Base-by-base conservation (phyloP, 208 protist species). In the Crithidia expoeki region DNA sequence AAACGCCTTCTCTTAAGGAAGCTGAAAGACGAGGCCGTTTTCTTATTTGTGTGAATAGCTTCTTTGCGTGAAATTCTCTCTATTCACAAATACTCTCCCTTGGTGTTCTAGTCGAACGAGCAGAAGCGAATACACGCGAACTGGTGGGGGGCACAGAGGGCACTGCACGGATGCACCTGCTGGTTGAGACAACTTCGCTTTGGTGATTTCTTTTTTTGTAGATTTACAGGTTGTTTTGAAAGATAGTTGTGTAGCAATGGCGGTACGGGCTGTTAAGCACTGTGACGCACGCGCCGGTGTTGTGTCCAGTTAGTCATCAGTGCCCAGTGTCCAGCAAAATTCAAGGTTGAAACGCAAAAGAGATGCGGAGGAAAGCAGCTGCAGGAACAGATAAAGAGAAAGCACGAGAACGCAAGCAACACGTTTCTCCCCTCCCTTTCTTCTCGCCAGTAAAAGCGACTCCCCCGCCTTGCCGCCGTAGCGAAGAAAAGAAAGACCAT, bases 191-290 rank as follows among this genome's bases (percentile, higher is more conserved):
- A 32, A 27, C n/a, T n/a, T n/a, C n/a, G n/a, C n/a, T n/a, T 27
- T 27, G 36, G 5, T 28, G 2, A 25, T 12, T 44, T 56, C 44
- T 66, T 55, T 55, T 55, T 42, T 50, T 33, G n/a, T 44, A 62
- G 25, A 23, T 16, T 53, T 56, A 32, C 40, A 47, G 16, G 42
- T 56, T 40, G 14, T 25, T 56, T 56, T 66, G 46, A 34, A 21
- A 40, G 23, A 40, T 42, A 50, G 44, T 28, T 50, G 38, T 50
- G 44, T 64, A 64, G 58, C 58, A 64, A 52, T 52, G 30, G 30
- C 14, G 28, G 36, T 40, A 52, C 58, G 58, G 28, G 58, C 42
- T 64, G 38, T 52, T 64, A 38, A 64, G 58, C 38, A 52, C 58
- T 62, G 38, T 19, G 16, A 25, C 25, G 49, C 16, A 32, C 6